Conservation (phyloP, 495 filamentous ascomycete species). For the Lichenothelia convexa region DNA sequence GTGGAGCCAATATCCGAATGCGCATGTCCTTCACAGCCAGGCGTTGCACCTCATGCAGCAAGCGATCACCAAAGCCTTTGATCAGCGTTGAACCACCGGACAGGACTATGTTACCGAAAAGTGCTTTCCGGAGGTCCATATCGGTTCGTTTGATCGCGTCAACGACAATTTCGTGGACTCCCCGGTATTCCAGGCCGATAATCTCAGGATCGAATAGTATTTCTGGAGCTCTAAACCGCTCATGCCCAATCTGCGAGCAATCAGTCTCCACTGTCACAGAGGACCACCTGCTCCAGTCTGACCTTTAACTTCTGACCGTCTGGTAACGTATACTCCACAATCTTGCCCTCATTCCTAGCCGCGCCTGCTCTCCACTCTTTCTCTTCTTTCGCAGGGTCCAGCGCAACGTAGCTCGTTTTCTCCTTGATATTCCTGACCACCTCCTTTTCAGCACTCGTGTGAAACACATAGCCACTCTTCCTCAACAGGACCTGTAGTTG, state of each 20-base stretch:
- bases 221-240: slow-evolving; percentile 89
- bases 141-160: slow-evolving; percentile 95
- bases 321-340: slow-evolving; percentile 71
- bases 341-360: slow-evolving; percentile 45
- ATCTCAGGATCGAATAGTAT: slow-evolving; percentile 96
- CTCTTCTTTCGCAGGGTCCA: slow-evolving; percentile 83
- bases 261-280: background rate
- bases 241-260: slow-evolving; percentile 49
- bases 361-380: slow-evolving; percentile 71
- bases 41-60: slow-evolving; percentile 80
- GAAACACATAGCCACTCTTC: slow-evolving; percentile 85
- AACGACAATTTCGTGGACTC: slow-evolving; percentile 92
- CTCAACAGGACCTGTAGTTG: slow-evolving; percentile 80
- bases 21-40: slow-evolving; percentile 96
- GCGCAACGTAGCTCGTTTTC: slow-evolving; percentile 75
- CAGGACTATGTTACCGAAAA: slow-evolving; percentile 93
- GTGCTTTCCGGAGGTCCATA: slow-evolving; percentile 79
- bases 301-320: slow-evolving; percentile 89
- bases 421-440: slow-evolving; percentile 95
- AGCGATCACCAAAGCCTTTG: slow-evolving; percentile 84
- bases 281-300: slow-evolving; percentile 8
- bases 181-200: slow-evolving; percentile 92
- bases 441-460: slow-evolving; percentile 97
- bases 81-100: slow-evolving; percentile 86
- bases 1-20: slow-evolving; percentile 95